Evolutionary conservation across 139 green algal genomes (phyloP).

Genomic region (Choricystis sp.): DNA sequence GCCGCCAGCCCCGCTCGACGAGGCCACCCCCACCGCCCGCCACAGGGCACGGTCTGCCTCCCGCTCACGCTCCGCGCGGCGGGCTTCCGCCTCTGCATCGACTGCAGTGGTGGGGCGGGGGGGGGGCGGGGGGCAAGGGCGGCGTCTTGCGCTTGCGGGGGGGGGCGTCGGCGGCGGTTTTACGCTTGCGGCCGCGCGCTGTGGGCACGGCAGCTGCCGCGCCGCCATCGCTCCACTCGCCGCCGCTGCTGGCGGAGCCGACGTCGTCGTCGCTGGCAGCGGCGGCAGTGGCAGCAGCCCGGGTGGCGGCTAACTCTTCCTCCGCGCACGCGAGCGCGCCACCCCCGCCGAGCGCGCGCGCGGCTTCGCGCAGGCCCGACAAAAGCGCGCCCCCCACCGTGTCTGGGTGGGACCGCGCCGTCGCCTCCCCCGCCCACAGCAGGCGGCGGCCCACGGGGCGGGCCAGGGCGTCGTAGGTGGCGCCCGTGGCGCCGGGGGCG

Average conservation of each 20-base stretch:
- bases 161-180: no score
- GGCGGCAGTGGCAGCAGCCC: no score
- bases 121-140: no score
- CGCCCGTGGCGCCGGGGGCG: conserved; percentile 32
- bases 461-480: conserved; percentile 57
- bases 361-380: conserved; percentile 51
- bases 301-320: no score
- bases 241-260: neutral
- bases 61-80: neutral
- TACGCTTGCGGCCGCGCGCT: no score
- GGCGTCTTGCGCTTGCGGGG: neutral
- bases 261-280: neutral
- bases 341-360: conserved; percentile 14
- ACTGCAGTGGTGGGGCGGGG: neutral
- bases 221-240: neutral
- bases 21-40: neutral
- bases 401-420: conserved; percentile 57
- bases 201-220: neutral
- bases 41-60: neutral
- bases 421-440: conserved; percentile 79
- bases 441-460: conserved; percentile 31
- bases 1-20: neutral
- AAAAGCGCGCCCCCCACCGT: conserved; percentile 77
- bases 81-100: neutral
- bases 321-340: neutral